Base-by-base conservation (phyloP, 352 stramenopile genomes). In the Elongisporangium senticosum region DNA sequence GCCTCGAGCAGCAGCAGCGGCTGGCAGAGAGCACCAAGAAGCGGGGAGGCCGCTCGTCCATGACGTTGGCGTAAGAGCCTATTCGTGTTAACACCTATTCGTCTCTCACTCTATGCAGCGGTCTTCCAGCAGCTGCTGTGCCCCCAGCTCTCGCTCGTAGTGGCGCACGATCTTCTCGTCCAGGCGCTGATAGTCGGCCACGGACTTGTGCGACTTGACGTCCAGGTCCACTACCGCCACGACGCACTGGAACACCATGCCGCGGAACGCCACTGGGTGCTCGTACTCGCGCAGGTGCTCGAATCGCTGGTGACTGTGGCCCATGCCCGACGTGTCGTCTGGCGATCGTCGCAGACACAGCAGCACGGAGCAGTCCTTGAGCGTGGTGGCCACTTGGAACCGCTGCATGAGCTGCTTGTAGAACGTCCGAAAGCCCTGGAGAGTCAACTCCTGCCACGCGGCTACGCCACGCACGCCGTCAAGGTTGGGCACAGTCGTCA, bases 221-320 rank as follows among this genome's bases (percentile, higher is more conserved):
- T 96, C 86, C 53, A 96, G 59, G 56, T 96, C 85, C 51, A 95
- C 86, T 54, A 96, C 82, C 0, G 83, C 86, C 52, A 93, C 74
- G 19, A 91, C 82, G 60, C 78, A 93, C 52, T 90, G 73, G 62
- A 90, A 94, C 55, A 67, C 69, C 69, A 89, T 68, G 61, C 86
- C 71, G 15, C 78, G 71, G 52, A 89, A 90, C 49, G 64, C 62
- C 4, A 90, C 61, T 3, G 67, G 61, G 68, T 91, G 78, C 61
- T 90, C 77, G 60, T 79, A 91, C 73, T 89, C 81, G 55, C 66
- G 39, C 40, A 90, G 53, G 60, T 90, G 81, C 54, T 86, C 76
- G 48, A 90, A 87, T 17, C 62, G 72, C 49, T 69, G 71, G 26
- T 55, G 51, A 13, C n/a, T 20, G 20, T 58, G 49, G 6, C 51